A percentile compares a stretch with the other conserved stretches of the same genome.
Conservation (phyloP, 2,329 filamentous ascomycete species). For the Colletotrichum tofieldiae region DNA sequence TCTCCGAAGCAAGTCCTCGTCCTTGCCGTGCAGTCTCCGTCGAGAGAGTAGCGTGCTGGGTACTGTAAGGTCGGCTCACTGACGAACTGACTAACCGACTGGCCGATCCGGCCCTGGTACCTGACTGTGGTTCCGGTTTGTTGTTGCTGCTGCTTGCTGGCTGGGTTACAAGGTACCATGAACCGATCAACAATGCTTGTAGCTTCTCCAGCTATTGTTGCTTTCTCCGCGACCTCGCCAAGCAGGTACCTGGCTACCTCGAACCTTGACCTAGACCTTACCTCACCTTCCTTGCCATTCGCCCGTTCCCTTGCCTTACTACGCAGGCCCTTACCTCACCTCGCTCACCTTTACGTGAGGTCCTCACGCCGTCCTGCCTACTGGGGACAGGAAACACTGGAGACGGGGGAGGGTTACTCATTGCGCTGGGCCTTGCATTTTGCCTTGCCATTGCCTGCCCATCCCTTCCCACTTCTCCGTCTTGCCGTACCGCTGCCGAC, state of each 20-base stretch:
- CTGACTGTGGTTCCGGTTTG: background rate
- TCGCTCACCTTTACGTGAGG: conserved; percentile 1
- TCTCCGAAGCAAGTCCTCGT: conserved; percentile 17
- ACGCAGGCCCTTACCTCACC: background rate
- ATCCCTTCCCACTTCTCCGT: background rate
- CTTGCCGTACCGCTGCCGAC: conserved; percentile 35
- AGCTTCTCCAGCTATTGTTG: conserved; percentile 42
- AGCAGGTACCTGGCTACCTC: conserved; percentile 32
- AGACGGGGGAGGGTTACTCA: background rate
- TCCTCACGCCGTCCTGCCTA: too few relatives aligned
- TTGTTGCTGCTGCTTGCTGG: conserved; percentile 13
- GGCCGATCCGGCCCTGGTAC: background rate
- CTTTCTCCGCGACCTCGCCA: conserved; percentile 42
- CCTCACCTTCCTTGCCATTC: conserved; percentile 38
- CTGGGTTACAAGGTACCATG: conserved; percentile 28
- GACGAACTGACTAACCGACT: background rate
- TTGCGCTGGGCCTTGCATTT: background rate
- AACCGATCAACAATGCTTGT: conserved; percentile 31
- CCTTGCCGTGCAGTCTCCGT: conserved; percentile 27
- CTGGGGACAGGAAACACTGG: background rate
- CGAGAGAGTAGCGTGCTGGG: background rate
- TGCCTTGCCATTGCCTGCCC: background rate
- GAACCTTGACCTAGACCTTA: conserved; percentile 27
- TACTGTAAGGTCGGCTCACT: conserved; percentile 8
- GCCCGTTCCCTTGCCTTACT: conserved; percentile 14